Evolutionary conservation across 2,329 filamentous ascomycete species (phyloP).

Genomic region (Parasarocladium wereldwijsianum): DNA sequence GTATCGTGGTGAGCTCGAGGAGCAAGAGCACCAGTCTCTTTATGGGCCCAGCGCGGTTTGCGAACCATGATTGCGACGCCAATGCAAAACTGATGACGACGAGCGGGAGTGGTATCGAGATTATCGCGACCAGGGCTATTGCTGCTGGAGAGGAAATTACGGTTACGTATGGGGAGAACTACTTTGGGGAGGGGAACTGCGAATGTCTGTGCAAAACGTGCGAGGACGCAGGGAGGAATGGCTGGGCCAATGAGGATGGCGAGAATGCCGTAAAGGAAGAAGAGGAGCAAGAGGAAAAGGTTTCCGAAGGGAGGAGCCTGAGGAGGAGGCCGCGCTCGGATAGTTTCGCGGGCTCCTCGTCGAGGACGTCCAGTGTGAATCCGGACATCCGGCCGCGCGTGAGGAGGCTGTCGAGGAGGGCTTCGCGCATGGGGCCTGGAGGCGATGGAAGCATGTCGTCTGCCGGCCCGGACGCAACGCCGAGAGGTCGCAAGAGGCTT

Average conservation of each 20-base stretch:
- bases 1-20: conserved; percentile 85
- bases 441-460: conserved; percentile 17
- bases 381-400: conserved; percentile 40
- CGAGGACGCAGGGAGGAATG: conserved; percentile 60
- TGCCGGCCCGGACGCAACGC: conserved; percentile 12
- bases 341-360: conserved; percentile 32
- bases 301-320: conserved; percentile 37
- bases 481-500: conserved; percentile 22
- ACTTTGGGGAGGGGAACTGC: conserved; percentile 89
- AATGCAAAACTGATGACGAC: conserved; percentile 80
- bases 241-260: conserved; percentile 53
- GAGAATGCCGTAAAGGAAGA: conserved; percentile 30
- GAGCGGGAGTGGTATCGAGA: conserved; percentile 76
- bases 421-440: conserved; percentile 16
- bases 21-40: conserved; percentile 87
- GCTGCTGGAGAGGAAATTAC: conserved; percentile 87
- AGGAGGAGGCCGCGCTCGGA: conserved; percentile 37
- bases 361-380: conserved; percentile 41
- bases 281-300: conserved; percentile 36
- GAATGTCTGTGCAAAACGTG: conserved; percentile 88
- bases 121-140: conserved; percentile 72
- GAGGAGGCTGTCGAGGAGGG: conserved; percentile 19
- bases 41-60: conserved; percentile 86
- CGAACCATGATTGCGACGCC: conserved; percentile 91
- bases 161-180: conserved; percentile 87